Base-by-base conservation (phyloP, 192 early-diverging fungal genomes). In the Backusella westeae region DNA sequence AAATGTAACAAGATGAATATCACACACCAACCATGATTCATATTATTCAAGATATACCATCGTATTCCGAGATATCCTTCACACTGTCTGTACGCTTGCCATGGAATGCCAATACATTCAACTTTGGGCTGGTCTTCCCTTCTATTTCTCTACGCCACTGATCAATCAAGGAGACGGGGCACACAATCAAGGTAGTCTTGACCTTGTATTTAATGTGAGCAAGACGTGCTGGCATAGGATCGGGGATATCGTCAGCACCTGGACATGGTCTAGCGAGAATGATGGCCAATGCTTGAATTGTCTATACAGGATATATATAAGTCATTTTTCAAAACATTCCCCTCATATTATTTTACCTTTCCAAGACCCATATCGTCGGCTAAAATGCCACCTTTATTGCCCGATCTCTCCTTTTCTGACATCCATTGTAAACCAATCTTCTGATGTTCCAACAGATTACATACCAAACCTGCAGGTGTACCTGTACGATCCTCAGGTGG, bases 131-230 rank as follows among this genome's bases (percentile, higher is more conserved):
- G 1, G 91, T 86, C 76, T 90, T 91, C n/a, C 76, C 80, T 35
- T 78, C 38, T 17, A 94, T 79, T 78, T 96, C 94, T 35, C 81
- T 79, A 34, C 81, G 79, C 94, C 94, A 96, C 72, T 96, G 94
- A 42, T 87, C 77, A 36, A 96, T 81, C 15, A 94, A 77, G 0
- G 90, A 84, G 1, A 91, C 84, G 1, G 94, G 93, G 4, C 91
- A 90, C 1, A 94, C 83, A 19, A 96, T 77, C 35, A 96, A 84
- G 1, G 93, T 94, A 0, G 86, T 72, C 52, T 90, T 90, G 52
- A 82, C 77, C 67, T 86, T 77, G 26, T 83, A 69, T 1, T 63
- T 35, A 12, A 69, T 73, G 8, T 36, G 71, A 1, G 72, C 76
- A 2, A 5, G 26, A 19, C 26, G 38, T 42, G 34, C 2, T 4